These are phyloP conservation scores for Penicillium janthinellum DNA, from an alignment of 2,329 filamentous ascomycete genomes.

Conservation along the genomic window DNA sequence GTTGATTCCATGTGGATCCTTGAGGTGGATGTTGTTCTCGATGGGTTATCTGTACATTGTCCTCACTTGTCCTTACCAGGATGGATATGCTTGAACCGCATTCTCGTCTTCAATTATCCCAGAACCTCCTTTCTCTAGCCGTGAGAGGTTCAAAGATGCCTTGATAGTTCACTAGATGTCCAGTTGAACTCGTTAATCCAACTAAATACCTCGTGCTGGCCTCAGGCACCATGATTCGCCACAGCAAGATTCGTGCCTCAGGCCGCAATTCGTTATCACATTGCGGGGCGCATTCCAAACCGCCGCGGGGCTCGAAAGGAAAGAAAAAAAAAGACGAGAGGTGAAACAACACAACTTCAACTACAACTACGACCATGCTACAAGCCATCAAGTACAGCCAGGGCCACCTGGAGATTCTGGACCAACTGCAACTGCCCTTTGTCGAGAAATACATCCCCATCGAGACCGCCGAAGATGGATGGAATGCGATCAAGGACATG, in stretches of 20 bases:
- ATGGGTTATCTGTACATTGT: neutral
- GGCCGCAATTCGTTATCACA: neutral
- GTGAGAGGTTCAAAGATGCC: too few relatives aligned
- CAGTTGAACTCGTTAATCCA: neutral
- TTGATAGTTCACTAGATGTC: neutral
- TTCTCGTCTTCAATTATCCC: too few relatives aligned
- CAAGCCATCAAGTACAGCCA: conserved; percentile 63
- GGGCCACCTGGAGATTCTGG: conserved; percentile 61
- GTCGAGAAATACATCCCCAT: conserved; percentile 59
- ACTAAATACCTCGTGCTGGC: neutral
- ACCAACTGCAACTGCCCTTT: conserved; percentile 65
- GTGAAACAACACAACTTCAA: neutral
- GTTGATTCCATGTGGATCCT: neutral
- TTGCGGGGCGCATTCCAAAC: conserved; percentile 1
- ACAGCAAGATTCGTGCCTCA: neutral
- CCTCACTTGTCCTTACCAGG: neutral
- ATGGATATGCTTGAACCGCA: neutral
- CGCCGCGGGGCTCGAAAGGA: conserved; percentile 1
- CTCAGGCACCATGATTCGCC: neutral
- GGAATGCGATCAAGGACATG: conserved; percentile 69
- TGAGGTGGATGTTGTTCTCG: neutral
- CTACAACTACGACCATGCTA: conserved; percentile 43
- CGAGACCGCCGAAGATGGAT: conserved; percentile 59
- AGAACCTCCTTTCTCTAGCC: too few relatives aligned
- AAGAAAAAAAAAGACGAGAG: neutral